Evolutionary conservation across 1,284 basidiomycete species (phyloP), one percentile per base, ranked within the genome.

Genomic region (Porogramme epimiltina): DNA sequence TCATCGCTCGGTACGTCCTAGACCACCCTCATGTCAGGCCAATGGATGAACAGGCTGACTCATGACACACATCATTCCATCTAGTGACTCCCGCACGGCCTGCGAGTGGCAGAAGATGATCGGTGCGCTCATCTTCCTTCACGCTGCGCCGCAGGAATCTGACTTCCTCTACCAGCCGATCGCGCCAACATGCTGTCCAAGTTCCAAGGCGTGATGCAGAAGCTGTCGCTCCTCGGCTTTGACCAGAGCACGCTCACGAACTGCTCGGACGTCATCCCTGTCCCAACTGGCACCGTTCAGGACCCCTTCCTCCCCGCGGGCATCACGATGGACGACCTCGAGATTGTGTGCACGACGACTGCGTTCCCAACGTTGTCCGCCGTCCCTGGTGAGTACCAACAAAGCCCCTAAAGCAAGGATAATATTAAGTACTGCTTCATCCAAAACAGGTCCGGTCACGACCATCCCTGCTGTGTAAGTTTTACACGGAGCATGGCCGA

Each of bases 41-140:
- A 15, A 31, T 31, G 34, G 3, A 19, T n/a, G n/a, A n/a, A n/a
- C 1, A 4, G n/a, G n/a, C 47, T 45, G 20, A 42, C 24, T 4
- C 15, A 22, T 19, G 40, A 52, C 23, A n/a, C n/a, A n/a, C n/a
- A n/a, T n/a, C n/a, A n/a, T n/a, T 8, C 24, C 49, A 42, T n/a
- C 36, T 33, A 59, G 61, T 33, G 65, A 69, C 45, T 47, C 62
- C 23, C 59, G 64, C 25, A 70, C 71, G 18, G 61, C 70, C 13
- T 75, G 73, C 64, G 59, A 66, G 51, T 75, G 72, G 71, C 71
- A 73, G 52, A 60, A 52, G 24, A 64, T 67, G 58, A 63, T 73
- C 51, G 52, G 58, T 59, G 34, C n/a, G n/a, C n/a, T n/a, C n/a
- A n/a, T n/a, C n/a, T n/a, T n/a, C n/a, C n/a, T n/a, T n/a, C n/a